These are phyloP conservation scores for Ogataea salicorniae DNA, from an alignment of 805 yeast species.

Conservation along the genomic window DNA sequence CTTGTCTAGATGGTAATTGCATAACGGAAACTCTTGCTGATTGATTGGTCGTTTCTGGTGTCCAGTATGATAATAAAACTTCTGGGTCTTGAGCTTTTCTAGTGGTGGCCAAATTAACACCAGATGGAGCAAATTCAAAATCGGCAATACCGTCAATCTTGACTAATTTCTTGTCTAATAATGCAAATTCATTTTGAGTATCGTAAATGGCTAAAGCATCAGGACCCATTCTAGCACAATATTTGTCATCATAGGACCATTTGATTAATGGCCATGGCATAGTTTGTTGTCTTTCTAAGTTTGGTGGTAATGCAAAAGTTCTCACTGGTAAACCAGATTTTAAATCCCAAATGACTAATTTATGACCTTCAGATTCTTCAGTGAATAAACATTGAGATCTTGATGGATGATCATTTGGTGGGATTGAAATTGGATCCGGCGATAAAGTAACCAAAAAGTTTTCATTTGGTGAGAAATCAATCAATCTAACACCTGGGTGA, in stretches of 20 bases:
- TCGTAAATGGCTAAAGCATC: constrained; percentile 91
- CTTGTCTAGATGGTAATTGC: constrained; percentile 78
- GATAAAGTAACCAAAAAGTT: constrained; percentile 86
- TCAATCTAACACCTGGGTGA: constrained; percentile 84
- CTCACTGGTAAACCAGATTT: constrained; percentile 76
- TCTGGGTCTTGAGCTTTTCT: constrained; percentile 47
- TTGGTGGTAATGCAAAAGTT: constrained; percentile 85
- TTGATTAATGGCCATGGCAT: constrained; percentile 95
- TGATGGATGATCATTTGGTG: constrained; percentile 60
- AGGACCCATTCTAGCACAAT: constrained; percentile 92
- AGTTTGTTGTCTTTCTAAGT: constrained; percentile 57
- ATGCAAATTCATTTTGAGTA: constrained; percentile 60
- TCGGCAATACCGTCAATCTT: constrained; percentile 82
- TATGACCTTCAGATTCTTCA: constrained; percentile 86
- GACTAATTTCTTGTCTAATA: constrained; percentile 80
- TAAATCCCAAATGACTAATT: constrained; percentile 89
- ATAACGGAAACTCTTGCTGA: constrained; percentile 91
- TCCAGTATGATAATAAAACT: constrained; percentile 86
- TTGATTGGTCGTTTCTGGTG: constrained; percentile 86
- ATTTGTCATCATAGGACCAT: constrained; percentile 91
- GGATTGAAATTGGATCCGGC: constrained; percentile 71
- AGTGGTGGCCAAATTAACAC: constrained; percentile 59
- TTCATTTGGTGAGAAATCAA: constrained; percentile 92
- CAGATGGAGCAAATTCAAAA: constrained; percentile 93
- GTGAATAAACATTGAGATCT: constrained; percentile 75